These are phyloP conservation scores for Vavraia culicis DNA, from an alignment of 371 early-diverging fungal genomes.

Conservation along the genomic window DNA sequence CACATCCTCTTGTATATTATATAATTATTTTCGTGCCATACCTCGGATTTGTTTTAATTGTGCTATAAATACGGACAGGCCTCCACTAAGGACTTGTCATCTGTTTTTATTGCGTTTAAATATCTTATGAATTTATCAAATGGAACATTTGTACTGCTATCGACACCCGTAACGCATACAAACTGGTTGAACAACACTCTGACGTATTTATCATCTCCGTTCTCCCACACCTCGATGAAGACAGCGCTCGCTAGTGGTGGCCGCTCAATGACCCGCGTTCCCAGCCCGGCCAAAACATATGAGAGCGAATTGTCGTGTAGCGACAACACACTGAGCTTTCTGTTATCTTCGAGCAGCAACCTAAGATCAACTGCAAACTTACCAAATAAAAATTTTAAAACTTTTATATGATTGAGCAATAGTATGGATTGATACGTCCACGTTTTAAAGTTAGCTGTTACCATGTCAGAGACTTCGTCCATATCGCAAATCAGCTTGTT, in stretches of 20 bases:
- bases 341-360: constrained; percentile 1
- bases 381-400: constrained; percentile 11
- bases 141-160: constrained; percentile 9
- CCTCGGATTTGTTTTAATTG: too few relatives aligned
- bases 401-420: not conserved
- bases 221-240: constrained; percentile 35
- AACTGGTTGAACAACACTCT: constrained; percentile 25
- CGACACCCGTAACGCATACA: constrained; percentile 10
- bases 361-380: constrained; percentile 15
- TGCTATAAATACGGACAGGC: too few relatives aligned
- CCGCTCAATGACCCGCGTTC: constrained; percentile 4
- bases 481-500: constrained; percentile 14
- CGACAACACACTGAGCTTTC: constrained; percentile 12
- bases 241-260: constrained; percentile 36
- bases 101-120: not conserved
- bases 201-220: constrained; percentile 10
- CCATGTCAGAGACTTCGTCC: constrained; percentile 5
- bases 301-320: constrained; percentile 31
- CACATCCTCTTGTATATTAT: too few relatives aligned
- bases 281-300: constrained; percentile 21
- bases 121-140: constrained; percentile 15
- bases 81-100: not conserved
- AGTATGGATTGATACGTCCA: constrained; percentile 13
- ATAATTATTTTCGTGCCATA: too few relatives aligned
- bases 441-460: constrained; percentile 6